Percentiles rank a stretch among this genome's conserved stretches.
These are phyloP conservation scores for Citrus australasica DNA, from an alignment of 345 rosid genomes.

Conservation along the genomic window DNA sequence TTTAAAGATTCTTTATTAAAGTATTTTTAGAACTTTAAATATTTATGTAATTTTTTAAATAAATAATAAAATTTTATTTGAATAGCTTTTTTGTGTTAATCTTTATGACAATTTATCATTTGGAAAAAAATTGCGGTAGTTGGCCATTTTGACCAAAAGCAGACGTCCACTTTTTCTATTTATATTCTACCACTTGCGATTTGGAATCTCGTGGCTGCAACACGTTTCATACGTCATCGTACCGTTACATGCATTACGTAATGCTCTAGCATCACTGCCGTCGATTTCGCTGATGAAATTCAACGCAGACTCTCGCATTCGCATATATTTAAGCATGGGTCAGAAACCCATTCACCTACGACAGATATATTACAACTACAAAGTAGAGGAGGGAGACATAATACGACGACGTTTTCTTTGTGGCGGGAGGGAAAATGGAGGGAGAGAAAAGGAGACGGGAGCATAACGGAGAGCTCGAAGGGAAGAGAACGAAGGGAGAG, in stretches of 20 bases:
- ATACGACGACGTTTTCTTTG: neutral
- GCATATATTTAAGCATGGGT: neutral
- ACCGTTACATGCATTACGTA: neutral
- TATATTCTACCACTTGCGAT: too few relatives aligned
- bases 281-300: neutral
- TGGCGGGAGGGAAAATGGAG: neutral
- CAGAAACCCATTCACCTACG: too few relatives aligned
- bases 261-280: neutral
- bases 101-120: too few relatives aligned
- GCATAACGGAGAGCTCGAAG: neutral
- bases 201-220: neutral
- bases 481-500: slow-evolving; percentile 9
- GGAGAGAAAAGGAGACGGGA: slow-evolving; percentile 15
- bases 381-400: neutral
- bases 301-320: neutral
- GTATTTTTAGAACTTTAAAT: accelerated
- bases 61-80: too few relatives aligned
- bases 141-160: too few relatives aligned
- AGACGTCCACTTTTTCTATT: too few relatives aligned
- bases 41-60: too few relatives aligned
- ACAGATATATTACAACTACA: too few relatives aligned
- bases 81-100: accelerated
- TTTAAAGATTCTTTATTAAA: too few relatives aligned
- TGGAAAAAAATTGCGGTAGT: too few relatives aligned
- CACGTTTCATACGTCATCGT: neutral